Base-by-base conservation (phyloP, 2,329 filamentous ascomycete genomes). In the Claviceps arundinis region DNA sequence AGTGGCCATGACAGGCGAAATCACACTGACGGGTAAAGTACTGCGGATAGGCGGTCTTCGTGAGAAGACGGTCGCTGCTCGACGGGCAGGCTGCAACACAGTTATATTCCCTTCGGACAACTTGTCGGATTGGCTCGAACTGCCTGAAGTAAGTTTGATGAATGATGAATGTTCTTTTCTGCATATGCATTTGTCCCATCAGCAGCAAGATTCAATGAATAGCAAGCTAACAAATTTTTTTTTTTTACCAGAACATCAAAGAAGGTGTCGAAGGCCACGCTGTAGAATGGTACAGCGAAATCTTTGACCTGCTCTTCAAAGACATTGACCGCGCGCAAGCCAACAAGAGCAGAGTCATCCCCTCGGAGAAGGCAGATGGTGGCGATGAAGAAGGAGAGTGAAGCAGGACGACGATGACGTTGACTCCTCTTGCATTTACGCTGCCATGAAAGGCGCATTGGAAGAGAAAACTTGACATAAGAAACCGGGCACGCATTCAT, bases 21-120 rank as follows among this genome's bases (percentile, higher is more conserved):
- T 98, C 57, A 98, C 94, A 1, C 82, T 98, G 50, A 98, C 93
- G 1, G 93, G 93, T 51, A 98, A 98, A 72, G 91, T 98, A 2
- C 73, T 98, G 50, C 79, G 93, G 56, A 98, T 98, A 65, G 93
- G 93, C 48, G 93, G 93, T 0, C 71, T 98, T 60, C 77, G 93
- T 47, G 93, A 98, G 73, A 98, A 98, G 82, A 96, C 93, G 6
- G 91, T 98, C 41, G 93, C 93, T 34, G 94, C 93, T 53, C 80
- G 90, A 63, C 78, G 93, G 57, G 93, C 93, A 22, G 93, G 94
- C 51, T 94, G 89, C 62, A 93, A 85, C 68, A 95, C 82, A 68
- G 84, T 98, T 60, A 84, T 98, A 57, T 98, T 98, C 77, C 93
- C 93, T 26, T 81, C 83, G 59, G 94, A 98, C 71, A 96, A 96